Evolutionary conservation across 495 filamentous ascomycete species (phyloP), one percentile per base, ranked within the genome.

Genomic region (Lasiosphaeria ovina): DNA sequence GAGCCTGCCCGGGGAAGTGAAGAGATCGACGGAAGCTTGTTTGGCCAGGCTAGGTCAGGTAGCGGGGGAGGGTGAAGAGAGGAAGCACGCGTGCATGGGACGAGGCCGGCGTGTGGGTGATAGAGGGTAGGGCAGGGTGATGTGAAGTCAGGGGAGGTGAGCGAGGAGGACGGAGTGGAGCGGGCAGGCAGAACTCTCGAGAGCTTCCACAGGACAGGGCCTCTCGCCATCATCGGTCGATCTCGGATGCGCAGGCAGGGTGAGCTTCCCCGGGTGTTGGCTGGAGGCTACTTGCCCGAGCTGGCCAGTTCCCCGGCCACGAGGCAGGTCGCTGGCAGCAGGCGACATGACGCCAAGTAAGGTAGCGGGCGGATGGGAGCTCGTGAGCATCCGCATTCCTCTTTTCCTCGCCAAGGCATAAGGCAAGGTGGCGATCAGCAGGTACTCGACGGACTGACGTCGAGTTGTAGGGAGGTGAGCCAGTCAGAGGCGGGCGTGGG

Each of bases 401-500:
- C 40, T 45, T 45, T 61, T 53, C 24, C 8, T 54, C 14, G 57
- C 42, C 51, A 63, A 50, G 61, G 61, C 61, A 63, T 63, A 38
- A 59, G 31, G 24, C 47, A 45, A 52, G 45, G 51, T 52, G 61
- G 44, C 57, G 61, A 63, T 45, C 35, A 50, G 36, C 50, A 32
- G 38, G 55, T 54, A 58, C 61, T 55, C 54, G 12, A 58, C 12
- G 11, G 55, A 59, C 40, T 51, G 61, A 56, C 51, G 53, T 55
- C 38, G 48, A 16, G 36, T 11, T 40, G 35, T 33, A 31, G 47
- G 45, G 35, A 51, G 31, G 34, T 17, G 32, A 35, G n/a, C 60
- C 55, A 62, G 50, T 59, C 60, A 59, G 12, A 47, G 24, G 11
- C 31, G 54, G 58, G 63, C 59, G 63, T 51, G 59, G 51, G 8